Conservation (phyloP, 75 land plant genomes). For the Chamaecyparis obtusa region DNA sequence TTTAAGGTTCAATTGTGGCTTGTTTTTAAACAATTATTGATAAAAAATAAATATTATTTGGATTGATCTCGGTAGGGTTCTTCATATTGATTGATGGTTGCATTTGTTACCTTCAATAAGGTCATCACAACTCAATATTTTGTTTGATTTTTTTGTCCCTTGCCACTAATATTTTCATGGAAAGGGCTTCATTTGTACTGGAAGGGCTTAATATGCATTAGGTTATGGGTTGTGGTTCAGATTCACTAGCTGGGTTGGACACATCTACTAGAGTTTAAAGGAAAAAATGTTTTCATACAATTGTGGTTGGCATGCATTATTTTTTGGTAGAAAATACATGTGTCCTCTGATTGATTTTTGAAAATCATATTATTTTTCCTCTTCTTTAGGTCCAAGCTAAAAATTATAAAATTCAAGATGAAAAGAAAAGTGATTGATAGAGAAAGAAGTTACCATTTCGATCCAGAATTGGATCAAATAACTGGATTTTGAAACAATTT, state of each 20-base stretch:
- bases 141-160: slow-evolving; percentile 96
- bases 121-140: slow-evolving; percentile 99
- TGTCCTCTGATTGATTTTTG: slow-evolving; percentile 47
- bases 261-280: slow-evolving; percentile 85
- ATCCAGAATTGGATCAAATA: background rate
- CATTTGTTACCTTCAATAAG: slow-evolving; percentile 99
- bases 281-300: slow-evolving; percentile 77
- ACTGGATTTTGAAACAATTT: background rate
- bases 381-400: slow-evolving; percentile 5
- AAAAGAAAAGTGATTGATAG: slow-evolving; percentile 13
- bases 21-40: slow-evolving; percentile 29
- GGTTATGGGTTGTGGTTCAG: slow-evolving; percentile 83
- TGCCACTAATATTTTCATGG: slow-evolving; percentile 89
- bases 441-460: background rate
- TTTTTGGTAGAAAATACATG: slow-evolving; percentile 76
- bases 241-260: slow-evolving; percentile 95
- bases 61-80: slow-evolving; percentile 70
- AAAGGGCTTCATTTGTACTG: slow-evolving; percentile 64
- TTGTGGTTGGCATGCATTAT: slow-evolving; percentile 88
- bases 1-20: slow-evolving; percentile 8
- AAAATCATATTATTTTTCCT: slow-evolving; percentile 52
- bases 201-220: slow-evolving; percentile 64
- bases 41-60: slow-evolving; percentile 62
- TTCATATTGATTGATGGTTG: slow-evolving; percentile 60
- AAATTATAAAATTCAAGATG: background rate